These are phyloP conservation scores for Strobilomyces echinocephalus DNA, from an alignment of 768 basidiomycete genomes.

Conservation along the genomic window DNA sequence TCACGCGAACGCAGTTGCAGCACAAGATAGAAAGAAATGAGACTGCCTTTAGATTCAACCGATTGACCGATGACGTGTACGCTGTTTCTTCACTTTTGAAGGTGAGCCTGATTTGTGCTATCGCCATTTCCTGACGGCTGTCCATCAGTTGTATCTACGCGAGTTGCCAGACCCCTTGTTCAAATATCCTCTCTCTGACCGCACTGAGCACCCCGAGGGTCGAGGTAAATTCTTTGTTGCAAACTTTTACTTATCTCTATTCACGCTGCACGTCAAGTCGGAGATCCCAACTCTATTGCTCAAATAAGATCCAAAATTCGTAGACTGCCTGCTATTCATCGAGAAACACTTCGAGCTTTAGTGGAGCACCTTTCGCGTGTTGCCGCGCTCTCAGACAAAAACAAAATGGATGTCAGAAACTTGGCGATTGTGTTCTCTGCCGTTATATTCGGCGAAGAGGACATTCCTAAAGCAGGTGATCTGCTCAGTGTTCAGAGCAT, in stretches of 20 bases:
- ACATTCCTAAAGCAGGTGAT: constrained; percentile 74
- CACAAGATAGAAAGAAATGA: constrained; percentile 88
- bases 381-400: constrained; percentile 58
- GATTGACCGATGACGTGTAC: constrained; percentile 70
- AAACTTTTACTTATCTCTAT: background rate
- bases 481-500: constrained; percentile 66
- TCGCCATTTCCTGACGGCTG: background rate
- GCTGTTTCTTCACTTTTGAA: constrained; percentile 83
- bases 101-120: constrained; percentile 35
- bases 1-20: constrained; percentile 51
- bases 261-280: constrained; percentile 40
- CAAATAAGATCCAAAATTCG: constrained; percentile 86
- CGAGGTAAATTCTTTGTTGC: constrained; percentile 44
- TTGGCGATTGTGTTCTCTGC: constrained; percentile 86
- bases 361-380: constrained; percentile 81
- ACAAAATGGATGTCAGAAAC: constrained; percentile 94
- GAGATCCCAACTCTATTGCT: constrained; percentile 62
- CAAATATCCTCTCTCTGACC: constrained; percentile 71
- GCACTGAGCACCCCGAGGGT: constrained; percentile 75
- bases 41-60: constrained; percentile 64
- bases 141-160: constrained; percentile 64
- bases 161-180: constrained; percentile 90
- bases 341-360: constrained; percentile 74
- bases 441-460: constrained; percentile 90
- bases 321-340: constrained; percentile 76